phyloP scores from a whole-genome alignment of 495 filamentous ascomycete species.

The Annulohypoxylon bovei region DNA sequence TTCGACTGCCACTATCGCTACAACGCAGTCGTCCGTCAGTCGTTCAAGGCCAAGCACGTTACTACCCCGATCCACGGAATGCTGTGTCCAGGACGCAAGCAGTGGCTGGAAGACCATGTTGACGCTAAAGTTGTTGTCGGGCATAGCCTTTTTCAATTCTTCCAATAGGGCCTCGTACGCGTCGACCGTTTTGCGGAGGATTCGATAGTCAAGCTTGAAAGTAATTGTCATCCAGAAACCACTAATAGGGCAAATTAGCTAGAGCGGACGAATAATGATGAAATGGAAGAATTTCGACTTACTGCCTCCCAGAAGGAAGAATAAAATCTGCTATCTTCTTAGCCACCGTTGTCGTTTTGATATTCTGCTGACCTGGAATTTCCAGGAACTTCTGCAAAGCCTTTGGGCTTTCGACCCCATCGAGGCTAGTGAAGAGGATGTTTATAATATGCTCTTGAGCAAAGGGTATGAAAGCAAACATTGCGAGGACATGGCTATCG shows the following conservation, averaged over 20 bases:
- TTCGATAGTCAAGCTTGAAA: constrained; percentile 42
- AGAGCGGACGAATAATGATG: background rate
- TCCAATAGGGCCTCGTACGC: constrained; percentile 36
- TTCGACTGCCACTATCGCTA: constrained; percentile 29
- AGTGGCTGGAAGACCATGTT: constrained; percentile 62
- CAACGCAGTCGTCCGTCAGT: constrained; percentile 45
- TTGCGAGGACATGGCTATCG: constrained; percentile 11
- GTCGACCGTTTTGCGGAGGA: constrained; percentile 37
- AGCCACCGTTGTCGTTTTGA: constrained; percentile 37
- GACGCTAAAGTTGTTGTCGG: constrained; percentile 49
- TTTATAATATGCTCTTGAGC: constrained; percentile 5
- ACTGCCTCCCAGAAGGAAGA: constrained; percentile 20
- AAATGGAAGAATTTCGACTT: background rate
- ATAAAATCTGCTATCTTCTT: constrained; percentile 33
- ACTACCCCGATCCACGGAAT: constrained; percentile 58
- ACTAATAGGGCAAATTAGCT: constrained; percentile 20
- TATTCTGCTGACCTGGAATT: constrained; percentile 34
- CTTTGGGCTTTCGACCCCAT: constrained; percentile 32
- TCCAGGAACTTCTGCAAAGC: constrained; percentile 31
- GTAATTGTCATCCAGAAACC: constrained; percentile 45
- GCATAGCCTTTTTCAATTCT: constrained; percentile 33
- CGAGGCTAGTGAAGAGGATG: constrained; percentile 38
- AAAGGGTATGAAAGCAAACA: constrained; percentile 7
- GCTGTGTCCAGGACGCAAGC: constrained; percentile 50
- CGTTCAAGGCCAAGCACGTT: constrained; percentile 64